Base-by-base conservation (phyloP, 306 rosid species). In the Castanopsis chinensis region DNA sequence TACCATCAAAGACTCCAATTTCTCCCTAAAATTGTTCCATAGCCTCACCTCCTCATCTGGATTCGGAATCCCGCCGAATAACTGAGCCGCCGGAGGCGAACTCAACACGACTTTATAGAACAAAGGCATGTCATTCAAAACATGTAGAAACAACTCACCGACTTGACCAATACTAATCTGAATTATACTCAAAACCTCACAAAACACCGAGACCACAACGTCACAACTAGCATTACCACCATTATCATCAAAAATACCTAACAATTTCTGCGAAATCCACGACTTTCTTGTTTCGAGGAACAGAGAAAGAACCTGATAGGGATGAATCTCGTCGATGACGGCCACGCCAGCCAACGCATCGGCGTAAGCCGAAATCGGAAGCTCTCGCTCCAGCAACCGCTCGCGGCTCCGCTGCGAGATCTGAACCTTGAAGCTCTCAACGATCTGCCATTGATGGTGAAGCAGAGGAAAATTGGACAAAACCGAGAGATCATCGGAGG, bases 361-460 rank as follows among this genome's bases (percentile, higher is more conserved):
- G 6, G 98, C 91, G 64, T 88, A 93, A 17, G 96, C 85, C 3
- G 80, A 78, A 12, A 93, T 75, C 18, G 79, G 73, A 14, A 95
- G 94, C 43, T 91, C 91, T 17, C 92, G 91, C 77, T 92, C 97
- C 32, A 86, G 88, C 54, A 95, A 81, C 35, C 96, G 88, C 33
- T 95, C 99, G 4, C 97, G 88, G 67, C 96, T 88, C 23, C 98
- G 91, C 91, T 91, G 99, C 0, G 99, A 95, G 92, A 95, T 95
- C 93, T 95, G 99, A 30, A 84, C 74, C 71, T 88, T 90, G 85
- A 95, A 92, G 86, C 95, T 92, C 83, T 95, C 97, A 9, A 95
- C 99, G 35, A 95, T 93, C 90, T 95, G 99, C 98, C 98, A 95
- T 61, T 95, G 99, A 59, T 93, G 99, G 87, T 95, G 98, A 2